Percentiles rank a stretch among this genome's conserved stretches.
These are phyloP conservation scores for Vachellia pachyceras DNA, from an alignment of 306 rosid species.

Conservation along the genomic window DNA sequence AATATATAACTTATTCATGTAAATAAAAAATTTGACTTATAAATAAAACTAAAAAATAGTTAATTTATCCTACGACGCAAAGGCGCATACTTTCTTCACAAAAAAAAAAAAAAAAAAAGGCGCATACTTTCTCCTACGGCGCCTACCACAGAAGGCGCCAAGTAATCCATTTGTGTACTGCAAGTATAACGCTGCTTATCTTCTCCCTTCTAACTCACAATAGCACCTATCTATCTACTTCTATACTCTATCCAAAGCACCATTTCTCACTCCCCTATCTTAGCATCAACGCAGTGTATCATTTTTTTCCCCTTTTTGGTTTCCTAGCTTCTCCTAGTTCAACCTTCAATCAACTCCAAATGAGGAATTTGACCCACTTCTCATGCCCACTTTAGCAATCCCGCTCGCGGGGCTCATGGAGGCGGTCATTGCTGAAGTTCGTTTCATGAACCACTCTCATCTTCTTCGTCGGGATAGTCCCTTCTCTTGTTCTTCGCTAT, in stretches of 20 bases:
- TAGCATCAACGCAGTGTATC: neutral
- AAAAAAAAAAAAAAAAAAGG: too few relatives aligned
- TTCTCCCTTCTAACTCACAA: neutral
- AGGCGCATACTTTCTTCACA: too few relatives aligned
- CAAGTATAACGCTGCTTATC: neutral
- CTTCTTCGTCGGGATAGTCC: slow-evolving; percentile 39
- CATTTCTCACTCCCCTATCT: neutral
- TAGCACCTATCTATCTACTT: neutral
- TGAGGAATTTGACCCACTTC: slow-evolving; percentile 40
- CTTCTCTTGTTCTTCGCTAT: slow-evolving; percentile 43
- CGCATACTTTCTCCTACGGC: neutral
- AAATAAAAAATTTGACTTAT: too few relatives aligned
- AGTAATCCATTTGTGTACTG: neutral
- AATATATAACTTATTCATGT: too few relatives aligned
- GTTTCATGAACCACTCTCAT: slow-evolving; percentile 47
- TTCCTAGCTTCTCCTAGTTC: slow-evolving; percentile 14
- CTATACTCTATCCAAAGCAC: slow-evolving; percentile 27
- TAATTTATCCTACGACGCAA: too few relatives aligned
- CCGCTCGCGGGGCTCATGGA: slow-evolving; percentile 53
- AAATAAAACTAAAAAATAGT: too few relatives aligned
- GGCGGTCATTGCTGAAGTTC: slow-evolving; percentile 52
- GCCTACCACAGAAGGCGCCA: slow-evolving; percentile 20
- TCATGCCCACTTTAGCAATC: slow-evolving; percentile 40
- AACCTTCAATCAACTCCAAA: slow-evolving; percentile 29
- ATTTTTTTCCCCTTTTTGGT: neutral